phyloP scores from a whole-genome alignment of 129 eudicot species.

The Apium graveolens region DNA sequence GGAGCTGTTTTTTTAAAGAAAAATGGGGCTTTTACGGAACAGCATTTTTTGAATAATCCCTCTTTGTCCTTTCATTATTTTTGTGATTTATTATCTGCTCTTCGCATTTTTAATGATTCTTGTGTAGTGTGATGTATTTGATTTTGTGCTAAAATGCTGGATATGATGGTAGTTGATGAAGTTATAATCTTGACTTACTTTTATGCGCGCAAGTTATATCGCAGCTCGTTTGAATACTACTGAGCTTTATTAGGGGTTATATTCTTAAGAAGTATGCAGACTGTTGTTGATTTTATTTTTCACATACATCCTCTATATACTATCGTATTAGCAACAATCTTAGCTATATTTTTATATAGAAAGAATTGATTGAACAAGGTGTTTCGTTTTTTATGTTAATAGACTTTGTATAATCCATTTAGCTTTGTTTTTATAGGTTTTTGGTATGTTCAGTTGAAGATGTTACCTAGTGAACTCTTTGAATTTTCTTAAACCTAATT shows the following conservation, averaged over 20 bases:
- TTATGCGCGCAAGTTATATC: neutral
- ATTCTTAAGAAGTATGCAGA: neutral
- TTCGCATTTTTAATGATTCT: neutral
- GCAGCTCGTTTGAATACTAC: no score
- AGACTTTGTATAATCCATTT: neutral
- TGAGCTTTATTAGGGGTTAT: neutral
- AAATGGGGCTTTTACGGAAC: neutral
- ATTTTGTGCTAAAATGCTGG: neutral
- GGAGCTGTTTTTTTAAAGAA: neutral
- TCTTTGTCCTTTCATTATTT: slow-evolving; percentile 6
- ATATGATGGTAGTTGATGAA: neutral
- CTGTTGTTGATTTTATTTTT: neutral
- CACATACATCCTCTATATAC: neutral
- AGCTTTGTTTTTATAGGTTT: neutral
- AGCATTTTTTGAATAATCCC: neutral
- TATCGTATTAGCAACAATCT: neutral
- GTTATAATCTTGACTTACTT: neutral
- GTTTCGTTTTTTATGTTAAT: neutral
- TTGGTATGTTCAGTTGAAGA: neutral
- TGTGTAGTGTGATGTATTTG: neutral
- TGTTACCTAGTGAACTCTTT: neutral
- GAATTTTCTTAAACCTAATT: neutral
- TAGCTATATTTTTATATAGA: neutral
- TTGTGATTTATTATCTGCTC: neutral
- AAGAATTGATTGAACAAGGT: neutral